Evolutionary conservation across 2,329 filamentous ascomycete species (phyloP).

Genomic region (Microascus cirrosus): DNA sequence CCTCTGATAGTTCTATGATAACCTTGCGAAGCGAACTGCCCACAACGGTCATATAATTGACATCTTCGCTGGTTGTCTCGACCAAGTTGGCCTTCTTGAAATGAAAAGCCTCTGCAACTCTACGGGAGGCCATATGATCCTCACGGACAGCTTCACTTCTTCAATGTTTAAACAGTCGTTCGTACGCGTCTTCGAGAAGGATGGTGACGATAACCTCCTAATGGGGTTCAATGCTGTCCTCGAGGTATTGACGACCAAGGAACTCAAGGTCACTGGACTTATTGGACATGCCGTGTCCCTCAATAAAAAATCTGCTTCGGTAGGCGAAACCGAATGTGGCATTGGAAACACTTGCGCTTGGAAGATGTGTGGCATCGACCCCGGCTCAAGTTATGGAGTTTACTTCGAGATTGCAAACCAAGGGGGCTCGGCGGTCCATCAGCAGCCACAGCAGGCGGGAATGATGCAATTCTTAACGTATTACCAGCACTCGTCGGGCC

Average conservation of each 20-base stretch:
- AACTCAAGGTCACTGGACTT: constrained; percentile 92
- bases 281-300: constrained; percentile 94
- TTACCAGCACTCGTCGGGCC: constrained; percentile 93
- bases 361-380: constrained; percentile 99
- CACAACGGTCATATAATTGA: constrained; percentile 97
- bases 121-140: constrained; percentile 94
- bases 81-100: constrained; percentile 92
- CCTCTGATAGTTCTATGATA: constrained; percentile 70
- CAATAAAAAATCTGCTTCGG: constrained; percentile 95
- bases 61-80: constrained; percentile 93
- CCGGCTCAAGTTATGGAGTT: constrained; percentile 83
- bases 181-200: constrained; percentile 92
- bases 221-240: constrained; percentile 98
- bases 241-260: constrained; percentile 93
- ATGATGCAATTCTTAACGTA: constrained; percentile 98
- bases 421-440: constrained; percentile 73
- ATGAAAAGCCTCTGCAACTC: constrained; percentile 97
- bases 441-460: constrained; percentile 79
- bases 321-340: constrained; percentile 95
- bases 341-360: constrained; percentile 98
- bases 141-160: constrained; percentile 96
- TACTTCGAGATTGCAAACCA: constrained; percentile 98
- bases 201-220: constrained; percentile 82
- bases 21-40: constrained; percentile 81
- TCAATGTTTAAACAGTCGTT: constrained; percentile 99